These are phyloP conservation scores for Luvunga scandens DNA, from an alignment of 345 rosid species.

Conservation along the genomic window DNA sequence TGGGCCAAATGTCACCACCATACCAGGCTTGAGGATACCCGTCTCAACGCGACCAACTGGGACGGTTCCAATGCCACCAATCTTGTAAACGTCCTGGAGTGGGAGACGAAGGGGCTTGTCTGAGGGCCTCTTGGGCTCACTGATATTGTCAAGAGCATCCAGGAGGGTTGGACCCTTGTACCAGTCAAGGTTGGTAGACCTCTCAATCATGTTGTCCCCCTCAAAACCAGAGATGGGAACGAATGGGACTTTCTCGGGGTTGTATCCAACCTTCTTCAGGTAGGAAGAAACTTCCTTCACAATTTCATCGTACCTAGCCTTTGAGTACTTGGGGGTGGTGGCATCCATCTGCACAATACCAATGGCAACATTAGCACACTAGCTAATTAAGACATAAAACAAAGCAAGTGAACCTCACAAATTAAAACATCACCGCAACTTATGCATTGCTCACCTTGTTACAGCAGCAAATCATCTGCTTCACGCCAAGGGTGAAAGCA, in stretches of 20 bases:
- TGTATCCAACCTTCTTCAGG: conserved; percentile 51
- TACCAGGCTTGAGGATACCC: conserved; percentile 28
- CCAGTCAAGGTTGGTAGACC: conserved; percentile 50
- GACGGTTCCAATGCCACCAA: conserved; percentile 33
- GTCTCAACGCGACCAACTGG: conserved; percentile 36
- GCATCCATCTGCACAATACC: conserved; percentile 41
- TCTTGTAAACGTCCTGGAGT: conserved; percentile 32
- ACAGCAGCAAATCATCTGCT: conserved; percentile 74
- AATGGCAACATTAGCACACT: not conserved
- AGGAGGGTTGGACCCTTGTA: conserved; percentile 50
- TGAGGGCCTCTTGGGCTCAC: conserved; percentile 36
- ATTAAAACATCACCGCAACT: not conserved
- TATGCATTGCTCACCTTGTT: conserved; percentile 45
- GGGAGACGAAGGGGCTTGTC: conserved; percentile 33
- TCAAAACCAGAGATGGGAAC: conserved; percentile 53
- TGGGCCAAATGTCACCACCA: conserved; percentile 32
- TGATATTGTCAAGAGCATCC: conserved; percentile 44
- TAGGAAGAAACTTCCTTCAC: conserved; percentile 50
- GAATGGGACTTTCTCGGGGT: conserved; percentile 48
- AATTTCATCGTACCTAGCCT: conserved; percentile 48
- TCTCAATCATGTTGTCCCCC: conserved; percentile 58
- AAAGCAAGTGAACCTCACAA: not conserved
- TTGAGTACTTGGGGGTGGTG: conserved; percentile 53
- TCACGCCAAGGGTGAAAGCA: conserved; percentile 72
- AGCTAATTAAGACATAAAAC: not conserved